Evolutionary conservation across 768 basidiomycete genomes (phyloP), one percentile per base, ranked within the genome.

Genomic region (Leccinum fibrillosum): DNA sequence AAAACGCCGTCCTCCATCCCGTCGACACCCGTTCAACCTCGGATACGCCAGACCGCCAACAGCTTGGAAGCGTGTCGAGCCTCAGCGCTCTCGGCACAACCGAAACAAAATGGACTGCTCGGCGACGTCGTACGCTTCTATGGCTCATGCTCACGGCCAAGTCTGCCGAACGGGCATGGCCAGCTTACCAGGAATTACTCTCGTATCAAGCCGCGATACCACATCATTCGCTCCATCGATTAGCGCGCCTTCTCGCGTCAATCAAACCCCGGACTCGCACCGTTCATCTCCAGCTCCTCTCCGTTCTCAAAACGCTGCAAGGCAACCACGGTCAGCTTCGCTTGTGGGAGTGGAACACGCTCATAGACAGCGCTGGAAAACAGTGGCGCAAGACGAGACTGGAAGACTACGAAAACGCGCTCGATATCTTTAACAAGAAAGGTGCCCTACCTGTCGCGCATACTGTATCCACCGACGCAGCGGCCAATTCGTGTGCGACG

Each of bases 301-400:
- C 85, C n/a, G 81, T 90, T 12, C 66, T 91, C 60, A 80, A 80
- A 45, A 78, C 77, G 47, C 74, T 92, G 42, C 82, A 80, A 57
- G 72, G 72, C 21, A 76, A 74, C n/a, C 85, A 83, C 12, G 86
- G 84, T 23, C 73, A 55, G 11, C 69, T 90, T 32, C 76, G 81
- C 61, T 64, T 74, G n/a, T 84, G 83, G 78, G 83, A 91, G 68
- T 92, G 90, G 88, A 92, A 92, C 67, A 76, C 82, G 8, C 77
- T 93, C 48, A 81, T 92, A 58, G 80, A 87, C 63, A 79, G 77
- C 66, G 84, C 86, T 1, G 89, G 85, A 15, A 81, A 79, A 58
- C 87, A 88, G 3, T 84, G 80, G 75, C 80, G 88, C 56, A 84
- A 80, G 67, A 82, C 83, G 44, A 72, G 76, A 26, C 59, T 75